A percentile compares a stretch with the other conserved stretches of the same genome.
Conservation (phyloP, 108 stramenopile genomes). For the Fragilaria crotonensis region DNA sequence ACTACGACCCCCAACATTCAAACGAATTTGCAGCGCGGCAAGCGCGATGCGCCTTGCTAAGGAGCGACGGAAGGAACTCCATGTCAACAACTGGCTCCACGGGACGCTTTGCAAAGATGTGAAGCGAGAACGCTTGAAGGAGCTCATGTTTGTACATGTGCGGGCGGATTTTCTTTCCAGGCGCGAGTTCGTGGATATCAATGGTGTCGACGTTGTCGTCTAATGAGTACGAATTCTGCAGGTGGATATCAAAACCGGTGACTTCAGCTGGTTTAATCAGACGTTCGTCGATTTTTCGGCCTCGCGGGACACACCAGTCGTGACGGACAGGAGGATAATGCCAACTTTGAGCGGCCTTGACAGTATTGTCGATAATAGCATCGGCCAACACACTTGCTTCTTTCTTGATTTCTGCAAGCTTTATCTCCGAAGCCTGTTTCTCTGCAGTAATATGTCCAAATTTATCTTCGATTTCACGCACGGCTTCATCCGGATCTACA, state of each 20-base stretch:
- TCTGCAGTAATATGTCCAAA: constrained; percentile 81
- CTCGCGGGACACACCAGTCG: constrained; percentile 62
- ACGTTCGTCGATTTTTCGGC: constrained; percentile 24
- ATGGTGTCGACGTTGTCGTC: constrained; percentile 79
- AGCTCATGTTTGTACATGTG: constrained; percentile 89
- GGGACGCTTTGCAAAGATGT: constrained; percentile 94
- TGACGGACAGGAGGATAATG: constrained; percentile 87
- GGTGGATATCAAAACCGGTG: constrained; percentile 66
- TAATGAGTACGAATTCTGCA: constrained; percentile 59
- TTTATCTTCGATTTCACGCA: constrained; percentile 73
- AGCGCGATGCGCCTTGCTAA: constrained; percentile 88
- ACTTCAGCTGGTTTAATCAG: constrained; percentile 21
- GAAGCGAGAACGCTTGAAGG: constrained; percentile 90
- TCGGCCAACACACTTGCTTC: constrained; percentile 65
- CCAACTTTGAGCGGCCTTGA: constrained; percentile 85
- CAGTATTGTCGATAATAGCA: constrained; percentile 65
- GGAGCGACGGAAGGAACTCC: constrained; percentile 73
- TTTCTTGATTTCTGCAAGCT: constrained; percentile 52
- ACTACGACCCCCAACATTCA: constrained; percentile 87
- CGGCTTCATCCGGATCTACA: constrained; percentile 74
- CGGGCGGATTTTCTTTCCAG: constrained; percentile 69
- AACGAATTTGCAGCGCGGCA: constrained; percentile 91
- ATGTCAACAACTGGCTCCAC: constrained; percentile 85
- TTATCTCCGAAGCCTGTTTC: constrained; percentile 69
- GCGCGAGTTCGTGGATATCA: constrained; percentile 45